A percentile compares a stretch with the other conserved stretches of the same genome.
These are phyloP conservation scores for Erysimum pusillum DNA, from an alignment of 441 rosid species.

Conservation along the genomic window DNA sequence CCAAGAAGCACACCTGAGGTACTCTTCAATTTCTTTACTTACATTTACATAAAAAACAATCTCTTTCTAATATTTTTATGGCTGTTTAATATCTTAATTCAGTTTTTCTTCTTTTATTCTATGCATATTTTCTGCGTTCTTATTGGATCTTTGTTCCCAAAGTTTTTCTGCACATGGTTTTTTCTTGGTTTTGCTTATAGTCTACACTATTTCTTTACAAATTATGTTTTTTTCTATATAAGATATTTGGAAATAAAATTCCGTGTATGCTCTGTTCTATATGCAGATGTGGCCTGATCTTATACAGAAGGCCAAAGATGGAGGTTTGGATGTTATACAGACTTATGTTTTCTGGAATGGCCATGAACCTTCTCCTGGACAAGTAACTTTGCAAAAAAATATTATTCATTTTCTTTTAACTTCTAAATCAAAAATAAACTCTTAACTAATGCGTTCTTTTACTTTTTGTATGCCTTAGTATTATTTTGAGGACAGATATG, in stretches of 20 bases:
- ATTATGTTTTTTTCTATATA: neutral
- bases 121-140: neutral
- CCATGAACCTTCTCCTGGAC: conserved; percentile 78
- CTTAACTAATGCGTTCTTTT: conserved; percentile 1
- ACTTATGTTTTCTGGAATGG: conserved; percentile 82
- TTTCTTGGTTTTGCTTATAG: conserved; percentile 24
- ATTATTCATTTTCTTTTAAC: neutral
- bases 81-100: neutral
- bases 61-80: neutral
- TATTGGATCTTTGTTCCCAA: conserved; percentile 4
- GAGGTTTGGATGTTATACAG: conserved; percentile 73
- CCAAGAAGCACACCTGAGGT: conserved; percentile 88
- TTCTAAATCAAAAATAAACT: neutral
- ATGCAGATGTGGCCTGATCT: conserved; percentile 83
- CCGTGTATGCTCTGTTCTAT: conserved; percentile 28
- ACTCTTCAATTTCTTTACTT: neutral
- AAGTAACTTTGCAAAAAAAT: conserved; percentile 47
- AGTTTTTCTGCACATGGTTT: conserved; percentile 14
- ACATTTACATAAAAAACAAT: neutral
- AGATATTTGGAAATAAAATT: neutral
- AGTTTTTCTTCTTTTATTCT: neutral
- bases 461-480: conserved; percentile 45
- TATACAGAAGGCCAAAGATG: conserved; percentile 69
- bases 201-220: neutral
- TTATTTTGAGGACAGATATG: conserved; percentile 67